Evolutionary conservation across 176 grass and related monocot species (phyloP).

Genomic region (Paspalum vaginatum): DNA sequence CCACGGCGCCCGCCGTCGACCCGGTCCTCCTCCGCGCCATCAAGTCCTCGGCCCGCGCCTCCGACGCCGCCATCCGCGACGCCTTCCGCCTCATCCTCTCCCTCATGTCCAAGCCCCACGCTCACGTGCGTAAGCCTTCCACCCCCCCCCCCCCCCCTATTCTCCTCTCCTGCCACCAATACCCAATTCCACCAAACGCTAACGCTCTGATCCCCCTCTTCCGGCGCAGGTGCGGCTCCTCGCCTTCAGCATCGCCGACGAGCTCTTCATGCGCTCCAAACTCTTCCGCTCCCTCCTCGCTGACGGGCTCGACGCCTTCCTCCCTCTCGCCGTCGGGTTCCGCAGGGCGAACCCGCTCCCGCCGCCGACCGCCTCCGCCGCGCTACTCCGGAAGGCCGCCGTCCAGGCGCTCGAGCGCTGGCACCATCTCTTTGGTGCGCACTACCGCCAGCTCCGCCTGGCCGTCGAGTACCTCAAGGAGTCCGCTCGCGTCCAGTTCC

Average conservation of each 20-base stretch:
- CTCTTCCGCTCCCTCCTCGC: constrained; percentile 76
- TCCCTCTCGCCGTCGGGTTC: constrained; percentile 81
- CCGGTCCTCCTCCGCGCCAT: constrained; percentile 72
- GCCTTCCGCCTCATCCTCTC: constrained; percentile 61
- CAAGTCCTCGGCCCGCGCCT: constrained; percentile 71
- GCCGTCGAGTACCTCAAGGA: constrained; percentile 84
- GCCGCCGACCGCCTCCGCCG: constrained; percentile 58
- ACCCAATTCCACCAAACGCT: constrained; percentile 31
- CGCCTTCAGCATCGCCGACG: constrained; percentile 71
- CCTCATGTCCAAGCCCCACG: constrained; percentile 84
- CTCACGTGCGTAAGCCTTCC: constrained; percentile 55
- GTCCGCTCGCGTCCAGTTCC: constrained; percentile 66
- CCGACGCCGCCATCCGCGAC: constrained; percentile 54
- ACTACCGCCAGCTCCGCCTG: constrained; percentile 86
- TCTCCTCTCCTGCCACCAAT: too few relatives aligned
- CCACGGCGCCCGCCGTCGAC: constrained; percentile 64
- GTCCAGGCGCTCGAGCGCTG: constrained; percentile 86
- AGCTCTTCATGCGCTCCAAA: constrained; percentile 91
- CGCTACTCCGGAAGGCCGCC: constrained; percentile 63
- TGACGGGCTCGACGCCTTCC: constrained; percentile 63
- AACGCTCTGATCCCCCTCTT: neutral
- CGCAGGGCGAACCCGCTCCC: constrained; percentile 63
- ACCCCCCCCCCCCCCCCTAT: neutral
- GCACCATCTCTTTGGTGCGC: constrained; percentile 69
- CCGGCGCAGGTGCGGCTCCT: constrained; percentile 72